Evolutionary conservation across 345 rosid species (phyloP).

Genomic region (Lepidium africanum): DNA sequence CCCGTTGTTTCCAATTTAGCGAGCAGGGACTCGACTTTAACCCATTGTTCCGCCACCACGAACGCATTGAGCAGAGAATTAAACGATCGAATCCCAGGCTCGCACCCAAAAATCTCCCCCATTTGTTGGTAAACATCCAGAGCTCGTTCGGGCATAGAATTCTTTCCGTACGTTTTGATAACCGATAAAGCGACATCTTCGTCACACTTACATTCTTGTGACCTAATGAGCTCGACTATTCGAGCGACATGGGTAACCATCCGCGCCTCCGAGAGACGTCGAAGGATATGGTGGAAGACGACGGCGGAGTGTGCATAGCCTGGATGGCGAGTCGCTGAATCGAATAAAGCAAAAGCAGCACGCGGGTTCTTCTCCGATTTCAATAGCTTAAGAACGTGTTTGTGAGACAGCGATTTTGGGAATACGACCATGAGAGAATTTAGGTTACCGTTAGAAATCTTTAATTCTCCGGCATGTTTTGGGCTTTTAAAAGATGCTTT

Average conservation of each 20-base stretch:
- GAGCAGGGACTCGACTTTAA: constrained; percentile 44
- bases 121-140: constrained; percentile 53
- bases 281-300: constrained; percentile 75
- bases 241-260: constrained; percentile 42
- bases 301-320: constrained; percentile 46
- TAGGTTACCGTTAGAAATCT: constrained; percentile 4
- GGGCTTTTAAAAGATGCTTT: background rate
- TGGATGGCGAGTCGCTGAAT: constrained; percentile 53
- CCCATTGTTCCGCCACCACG: constrained; percentile 50
- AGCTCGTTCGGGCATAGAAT: constrained; percentile 56
- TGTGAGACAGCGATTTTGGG: constrained; percentile 48
- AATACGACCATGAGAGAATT: constrained; percentile 45
- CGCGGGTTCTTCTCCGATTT: constrained; percentile 47
- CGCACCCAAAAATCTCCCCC: constrained; percentile 62
- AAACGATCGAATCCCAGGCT: constrained; percentile 63
- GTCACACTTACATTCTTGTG: constrained; percentile 54
- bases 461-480: constrained; percentile 16
- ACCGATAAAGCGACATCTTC: constrained; percentile 71
- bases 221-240: constrained; percentile 47
- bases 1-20: constrained; percentile 42
- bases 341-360: constrained; percentile 54
- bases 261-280: constrained; percentile 47
- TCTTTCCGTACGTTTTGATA: constrained; percentile 55
- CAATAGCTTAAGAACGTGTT: constrained; percentile 53
- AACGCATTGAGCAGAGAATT: constrained; percentile 60